These are phyloP conservation scores for Fusarium devonianum DNA, from an alignment of 2,329 filamentous ascomycete species.

Conservation along the genomic window DNA sequence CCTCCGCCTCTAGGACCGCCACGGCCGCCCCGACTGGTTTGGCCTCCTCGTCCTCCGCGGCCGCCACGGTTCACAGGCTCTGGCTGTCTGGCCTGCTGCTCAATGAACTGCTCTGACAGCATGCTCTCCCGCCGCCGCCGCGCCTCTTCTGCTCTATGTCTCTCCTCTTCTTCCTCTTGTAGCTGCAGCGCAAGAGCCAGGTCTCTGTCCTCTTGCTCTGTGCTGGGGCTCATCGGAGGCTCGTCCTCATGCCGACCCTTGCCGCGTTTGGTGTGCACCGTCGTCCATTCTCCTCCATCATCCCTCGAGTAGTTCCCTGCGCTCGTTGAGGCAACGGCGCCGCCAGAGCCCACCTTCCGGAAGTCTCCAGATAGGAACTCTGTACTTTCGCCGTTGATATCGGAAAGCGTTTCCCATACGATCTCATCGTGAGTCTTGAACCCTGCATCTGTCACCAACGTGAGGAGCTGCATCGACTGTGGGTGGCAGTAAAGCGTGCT, in stretches of 20 bases:
- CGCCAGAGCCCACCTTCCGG: slow-evolving; percentile 72
- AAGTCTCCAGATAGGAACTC: slow-evolving; percentile 94
- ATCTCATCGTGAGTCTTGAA: slow-evolving; percentile 89
- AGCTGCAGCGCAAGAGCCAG: slow-evolving; percentile 89
- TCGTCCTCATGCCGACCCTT: slow-evolving; percentile 40
- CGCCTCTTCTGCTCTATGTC: slow-evolving; percentile 70
- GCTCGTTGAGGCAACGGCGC: slow-evolving; percentile 29
- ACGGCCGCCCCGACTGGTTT: slow-evolving; percentile 2
- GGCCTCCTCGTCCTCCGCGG: slow-evolving; percentile 25
- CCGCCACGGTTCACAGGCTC: slow-evolving; percentile 36
- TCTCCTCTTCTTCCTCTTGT: slow-evolving; percentile 91
- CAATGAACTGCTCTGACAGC: slow-evolving; percentile 74
- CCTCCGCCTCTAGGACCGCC: slow-evolving; percentile 22
- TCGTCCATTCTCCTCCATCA: slow-evolving; percentile 59
- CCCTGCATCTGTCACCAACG: slow-evolving; percentile 90
- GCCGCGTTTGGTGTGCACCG: slow-evolving; percentile 52
- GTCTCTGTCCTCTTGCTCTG: slow-evolving; percentile 82
- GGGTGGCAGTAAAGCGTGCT: slow-evolving; percentile 93
- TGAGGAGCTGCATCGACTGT: slow-evolving; percentile 75
- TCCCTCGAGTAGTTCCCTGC: slow-evolving; percentile 27
- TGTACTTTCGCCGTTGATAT: slow-evolving; percentile 82
- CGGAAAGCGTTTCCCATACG: slow-evolving; percentile 93
- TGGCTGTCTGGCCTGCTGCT: slow-evolving; percentile 62
- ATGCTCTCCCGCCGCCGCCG: slow-evolving; percentile 71
- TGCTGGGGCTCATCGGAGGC: slow-evolving; percentile 49